Evolutionary conservation across 345 rosid species (phyloP), one percentile per base, ranked within the genome.

Genomic region (Boechera stricta): DNA sequence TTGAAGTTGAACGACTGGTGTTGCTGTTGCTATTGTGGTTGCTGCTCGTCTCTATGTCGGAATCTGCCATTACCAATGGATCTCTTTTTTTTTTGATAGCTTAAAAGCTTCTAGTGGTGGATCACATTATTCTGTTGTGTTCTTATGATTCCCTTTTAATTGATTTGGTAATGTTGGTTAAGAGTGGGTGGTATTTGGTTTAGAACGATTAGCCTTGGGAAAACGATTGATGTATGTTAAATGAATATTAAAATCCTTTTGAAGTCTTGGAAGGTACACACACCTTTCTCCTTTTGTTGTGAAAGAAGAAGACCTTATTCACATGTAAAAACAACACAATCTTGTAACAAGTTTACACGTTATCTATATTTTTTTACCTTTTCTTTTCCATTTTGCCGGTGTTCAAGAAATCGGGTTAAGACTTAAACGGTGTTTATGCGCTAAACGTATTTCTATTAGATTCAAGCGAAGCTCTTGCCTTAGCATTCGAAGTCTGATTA

Each of bases 131-230:
- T 69, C 28, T 66, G 60, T 38, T 58, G 36, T 75, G 48, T 52
- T 60, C 45, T 67, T 59, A 18, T 51, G 56, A 18, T 13, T 36
- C n/a, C 56, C 13, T 29, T 29, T 45, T 45, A 66, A 35, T 76
- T 63, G 59, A 21, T 69, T 29, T 53, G 53, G 16, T 72, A 62
- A 48, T 72, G 72, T 10, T 31, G 69, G 58, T 72, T 66, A 58
- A 78, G 77, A 58, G 73, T 72, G 73, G 77, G 68, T 78, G 77
- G 51, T 15, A 42, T 72, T 72, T 78, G 77, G 77, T 72, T 72
- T 38, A 65, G 68, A 72, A 72, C 9, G 67, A 71, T 71, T 54
- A 35, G 71, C 32, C 26, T 26, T 45, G 11, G 18, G 75, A 77
- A 69, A 77, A 64, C 28, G 72, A 56, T 35, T 2, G 8, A 5